phyloP scores from a whole-genome alignment of 805 yeast species.

The Nadsonia fulvescens region DNA sequence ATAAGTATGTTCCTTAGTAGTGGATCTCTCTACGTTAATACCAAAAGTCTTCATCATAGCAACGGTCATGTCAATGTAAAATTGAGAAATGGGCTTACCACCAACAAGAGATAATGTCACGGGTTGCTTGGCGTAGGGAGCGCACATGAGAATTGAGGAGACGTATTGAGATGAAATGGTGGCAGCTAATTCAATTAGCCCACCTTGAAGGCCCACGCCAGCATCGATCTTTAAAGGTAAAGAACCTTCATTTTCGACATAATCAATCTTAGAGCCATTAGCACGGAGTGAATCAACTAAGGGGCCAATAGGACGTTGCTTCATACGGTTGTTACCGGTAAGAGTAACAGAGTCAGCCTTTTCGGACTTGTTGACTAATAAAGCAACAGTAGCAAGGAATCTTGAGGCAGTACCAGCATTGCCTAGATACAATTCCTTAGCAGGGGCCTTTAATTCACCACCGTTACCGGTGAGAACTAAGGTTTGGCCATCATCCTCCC shows the following conservation, averaged over 20 bases:
- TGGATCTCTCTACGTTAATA: conserved; percentile 48
- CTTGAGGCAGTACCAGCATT: conserved; percentile 98
- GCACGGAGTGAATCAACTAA: conserved; percentile 73
- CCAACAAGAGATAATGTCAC: conserved; percentile 81
- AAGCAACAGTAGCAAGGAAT: conserved; percentile 80
- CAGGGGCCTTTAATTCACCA: conserved; percentile 37
- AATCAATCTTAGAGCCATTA: conserved; percentile 64
- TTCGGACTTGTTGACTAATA: conserved; percentile 43
- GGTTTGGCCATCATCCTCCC: conserved; percentile 82
- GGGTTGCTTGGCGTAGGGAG: conserved; percentile 83
- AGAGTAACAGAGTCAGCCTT: conserved; percentile 33
- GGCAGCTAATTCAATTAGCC: conserved; percentile 83
- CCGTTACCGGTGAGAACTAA: conserved; percentile 81
- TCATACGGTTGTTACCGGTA: conserved; percentile 95
- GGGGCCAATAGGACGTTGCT: conserved; percentile 93
- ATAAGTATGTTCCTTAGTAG: conserved; percentile 65
- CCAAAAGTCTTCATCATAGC: conserved; percentile 91
- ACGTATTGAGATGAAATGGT: conserved; percentile 96
- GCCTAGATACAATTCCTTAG: conserved; percentile 66
- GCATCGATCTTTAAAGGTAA: conserved; percentile 62
- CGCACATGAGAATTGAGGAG: conserved; percentile 89
- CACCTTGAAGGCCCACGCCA: conserved; percentile 65
- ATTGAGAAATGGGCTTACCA: conserved; percentile 90
- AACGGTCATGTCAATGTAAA: conserved; percentile 94
- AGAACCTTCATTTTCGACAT: conserved; percentile 60